A percentile compares a stretch with the other conserved stretches of the same genome.
Evolutionary conservation across 805 yeast genomes (phyloP).

Genomic region (Barnettozyma populi): DNA sequence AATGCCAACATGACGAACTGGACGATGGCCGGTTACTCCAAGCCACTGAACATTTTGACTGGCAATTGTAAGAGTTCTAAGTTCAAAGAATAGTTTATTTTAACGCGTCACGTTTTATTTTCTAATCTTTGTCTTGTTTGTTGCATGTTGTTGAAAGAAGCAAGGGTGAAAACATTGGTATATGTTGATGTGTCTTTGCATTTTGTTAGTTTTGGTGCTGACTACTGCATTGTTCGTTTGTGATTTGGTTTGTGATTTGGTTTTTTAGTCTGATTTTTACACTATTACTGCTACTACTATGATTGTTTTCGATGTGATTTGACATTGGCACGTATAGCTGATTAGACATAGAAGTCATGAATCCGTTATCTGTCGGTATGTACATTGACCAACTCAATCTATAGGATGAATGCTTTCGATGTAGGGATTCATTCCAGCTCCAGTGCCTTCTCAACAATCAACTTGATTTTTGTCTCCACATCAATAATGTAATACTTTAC

Average conservation of each 20-base stretch:
- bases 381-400: not conserved
- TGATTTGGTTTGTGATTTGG: not conserved
- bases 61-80: constrained; percentile 16
- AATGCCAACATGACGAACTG: constrained; percentile 41
- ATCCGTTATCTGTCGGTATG: not conserved
- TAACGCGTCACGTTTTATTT: not conserved
- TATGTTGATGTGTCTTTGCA: not conserved
- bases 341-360: not conserved
- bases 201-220: not conserved
- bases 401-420: not conserved
- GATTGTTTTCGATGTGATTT: not conserved
- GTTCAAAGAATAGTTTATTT: not conserved
- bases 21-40: constrained; percentile 38
- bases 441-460: constrained; percentile 1
- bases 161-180: not conserved
- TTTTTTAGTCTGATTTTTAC: not conserved
- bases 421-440: not conserved
- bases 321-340: not conserved
- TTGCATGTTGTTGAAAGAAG: not conserved
- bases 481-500: constrained; percentile 6
- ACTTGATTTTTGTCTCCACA: not conserved
- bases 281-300: not conserved
- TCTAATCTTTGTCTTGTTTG: not conserved
- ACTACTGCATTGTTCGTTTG: not conserved
- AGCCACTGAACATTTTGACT: constrained; percentile 35